Evolutionary conservation across 2,329 filamentous ascomycete genomes (phyloP).

Genomic region (Fusarium albidum): DNA sequence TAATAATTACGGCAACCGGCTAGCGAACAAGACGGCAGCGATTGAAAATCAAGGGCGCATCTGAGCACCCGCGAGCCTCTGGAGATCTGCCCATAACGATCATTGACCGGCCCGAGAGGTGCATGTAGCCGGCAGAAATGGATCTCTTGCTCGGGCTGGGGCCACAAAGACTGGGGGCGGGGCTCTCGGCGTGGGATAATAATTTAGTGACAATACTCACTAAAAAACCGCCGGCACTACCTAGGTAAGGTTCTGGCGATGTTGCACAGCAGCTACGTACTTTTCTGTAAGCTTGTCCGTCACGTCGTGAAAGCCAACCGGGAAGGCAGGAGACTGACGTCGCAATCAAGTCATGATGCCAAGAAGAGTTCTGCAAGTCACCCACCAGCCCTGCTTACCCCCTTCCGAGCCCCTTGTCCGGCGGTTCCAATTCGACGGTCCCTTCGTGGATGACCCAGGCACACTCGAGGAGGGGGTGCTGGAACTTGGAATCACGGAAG

Average conservation of each 20-base stretch:
- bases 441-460: conserved; percentile 19
- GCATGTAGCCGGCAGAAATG: conserved; percentile 14
- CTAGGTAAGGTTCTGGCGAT: conserved; percentile 6
- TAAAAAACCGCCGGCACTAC: conserved; percentile 9
- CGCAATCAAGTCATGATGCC: conserved; percentile 37
- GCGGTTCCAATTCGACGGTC: conserved; percentile 15
- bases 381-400: conserved; percentile 29
- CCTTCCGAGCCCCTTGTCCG: conserved; percentile 17
- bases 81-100: background rate
- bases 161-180: background rate
- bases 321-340: conserved; percentile 29
- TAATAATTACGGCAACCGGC: conserved; percentile 1
- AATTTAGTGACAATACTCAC: too few species aligned
- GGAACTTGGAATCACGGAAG: conserved; percentile 21
- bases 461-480: conserved; percentile 6
- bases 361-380: conserved; percentile 32
- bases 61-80: background rate
- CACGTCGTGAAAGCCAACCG: conserved; percentile 12
- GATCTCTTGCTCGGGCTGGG: background rate
- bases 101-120: conserved; percentile 18
- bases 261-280: conserved; percentile 14
- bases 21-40: conserved; percentile 2
- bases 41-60: conserved; percentile 1
- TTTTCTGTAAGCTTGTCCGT: background rate
- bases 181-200: conserved; percentile 3